phyloP scores from a whole-genome alignment of 257 asterid species.

The Primulina eburnea region DNA sequence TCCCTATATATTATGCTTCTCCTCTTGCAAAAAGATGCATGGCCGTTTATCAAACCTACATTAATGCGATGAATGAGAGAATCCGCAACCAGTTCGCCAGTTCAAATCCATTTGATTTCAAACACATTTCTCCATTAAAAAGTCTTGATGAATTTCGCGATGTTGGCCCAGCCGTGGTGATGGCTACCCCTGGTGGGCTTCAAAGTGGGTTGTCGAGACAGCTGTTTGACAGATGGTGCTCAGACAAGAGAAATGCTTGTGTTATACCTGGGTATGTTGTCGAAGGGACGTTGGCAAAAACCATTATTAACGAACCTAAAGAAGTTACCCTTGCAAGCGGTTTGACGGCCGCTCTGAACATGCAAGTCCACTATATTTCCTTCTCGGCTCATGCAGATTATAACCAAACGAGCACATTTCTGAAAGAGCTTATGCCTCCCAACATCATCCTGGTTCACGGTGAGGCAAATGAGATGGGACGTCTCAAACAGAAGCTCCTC shows the following conservation, averaged over 20 bases:
- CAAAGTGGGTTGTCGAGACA: conserved; percentile 96
- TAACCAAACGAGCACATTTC: conserved; percentile 83
- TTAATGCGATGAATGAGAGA: conserved; percentile 90
- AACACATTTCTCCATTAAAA: conserved; percentile 79
- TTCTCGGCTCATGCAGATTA: conserved; percentile 98
- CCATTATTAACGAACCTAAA: conserved; percentile 82
- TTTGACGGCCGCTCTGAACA: conserved; percentile 77
- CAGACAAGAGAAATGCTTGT: conserved; percentile 83
- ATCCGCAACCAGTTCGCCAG: conserved; percentile 68
- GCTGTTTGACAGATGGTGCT: conserved; percentile 91
- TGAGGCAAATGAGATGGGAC: conserved; percentile 84
- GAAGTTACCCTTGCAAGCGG: conserved; percentile 93
- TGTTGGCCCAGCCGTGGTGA: conserved; percentile 88
- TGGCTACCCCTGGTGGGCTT: conserved; percentile 94
- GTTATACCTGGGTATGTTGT: conserved; percentile 87
- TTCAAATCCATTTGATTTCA: conserved; percentile 85
- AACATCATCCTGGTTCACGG: conserved; percentile 92
- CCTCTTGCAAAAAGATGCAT: conserved; percentile 96
- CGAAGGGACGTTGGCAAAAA: conserved; percentile 86
- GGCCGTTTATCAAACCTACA: conserved; percentile 93
- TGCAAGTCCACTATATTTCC: conserved; percentile 88
- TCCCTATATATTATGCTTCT: conserved; percentile 93
- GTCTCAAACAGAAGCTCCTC: conserved; percentile 86
- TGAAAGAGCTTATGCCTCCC: conserved; percentile 94
- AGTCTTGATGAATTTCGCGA: conserved; percentile 81